Percentiles rank a stretch among this genome's conserved stretches.
These are phyloP conservation scores for Hypoxylon rickii DNA, from an alignment of 495 filamentous ascomycete species.

Conservation along the genomic window DNA sequence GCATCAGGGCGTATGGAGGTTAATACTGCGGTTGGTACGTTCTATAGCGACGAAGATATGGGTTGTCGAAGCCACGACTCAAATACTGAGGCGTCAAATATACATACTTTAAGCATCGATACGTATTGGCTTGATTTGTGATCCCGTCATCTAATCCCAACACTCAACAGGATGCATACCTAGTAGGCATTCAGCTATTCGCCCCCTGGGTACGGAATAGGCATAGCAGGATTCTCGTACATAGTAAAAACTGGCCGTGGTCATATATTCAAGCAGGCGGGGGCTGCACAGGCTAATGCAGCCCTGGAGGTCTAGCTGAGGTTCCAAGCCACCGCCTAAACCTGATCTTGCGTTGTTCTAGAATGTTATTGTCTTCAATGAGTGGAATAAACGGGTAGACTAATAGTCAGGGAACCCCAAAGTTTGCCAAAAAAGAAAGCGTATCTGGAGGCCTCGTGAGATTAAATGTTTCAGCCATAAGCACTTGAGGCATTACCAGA, in stretches of 20 bases:
- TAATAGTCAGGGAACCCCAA: no score
- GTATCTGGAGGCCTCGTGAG: background rate
- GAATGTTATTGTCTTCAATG: no score
- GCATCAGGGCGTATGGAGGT: conserved; percentile 6
- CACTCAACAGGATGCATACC: no score
- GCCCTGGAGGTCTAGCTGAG: background rate
- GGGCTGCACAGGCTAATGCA: background rate
- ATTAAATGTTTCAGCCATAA: background rate
- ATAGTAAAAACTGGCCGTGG: no score
- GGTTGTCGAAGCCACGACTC: conserved; percentile 1
- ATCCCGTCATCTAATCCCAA: no score
- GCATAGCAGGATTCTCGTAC: no score
- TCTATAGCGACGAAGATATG: conserved; percentile 16
- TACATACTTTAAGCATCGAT: conserved; percentile 5
- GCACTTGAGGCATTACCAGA: background rate
- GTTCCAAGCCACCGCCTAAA: background rate
- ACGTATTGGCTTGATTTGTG: no score
- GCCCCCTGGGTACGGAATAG: no score
- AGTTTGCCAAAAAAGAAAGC: background rate
- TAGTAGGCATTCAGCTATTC: no score
- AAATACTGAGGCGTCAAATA: conserved; percentile 11
- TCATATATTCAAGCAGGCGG: no score
- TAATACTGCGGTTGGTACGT: conserved; percentile 8
- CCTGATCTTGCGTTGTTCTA: background rate
- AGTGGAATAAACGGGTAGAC: no score